phyloP scores from a whole-genome alignment of 2,329 filamentous ascomycete genomes.

The Colletotrichum abscissum region DNA sequence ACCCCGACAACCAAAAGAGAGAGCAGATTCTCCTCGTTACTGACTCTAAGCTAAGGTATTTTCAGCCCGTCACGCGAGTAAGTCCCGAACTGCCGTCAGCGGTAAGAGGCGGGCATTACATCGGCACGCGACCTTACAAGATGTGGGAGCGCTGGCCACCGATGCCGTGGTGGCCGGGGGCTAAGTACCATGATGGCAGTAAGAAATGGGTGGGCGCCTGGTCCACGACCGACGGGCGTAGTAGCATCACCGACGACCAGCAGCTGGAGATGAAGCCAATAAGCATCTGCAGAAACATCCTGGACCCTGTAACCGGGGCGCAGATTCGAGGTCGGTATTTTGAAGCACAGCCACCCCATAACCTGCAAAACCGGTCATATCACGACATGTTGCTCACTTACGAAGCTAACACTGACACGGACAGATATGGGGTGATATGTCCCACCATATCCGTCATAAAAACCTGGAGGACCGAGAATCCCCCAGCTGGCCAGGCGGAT shows the following conservation, averaged over 20 bases:
- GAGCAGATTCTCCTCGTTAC: slow-evolving; percentile 23
- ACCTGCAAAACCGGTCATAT: background rate
- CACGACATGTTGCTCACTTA: background rate
- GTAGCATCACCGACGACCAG: background rate
- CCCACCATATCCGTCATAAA: background rate
- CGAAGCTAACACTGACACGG: background rate
- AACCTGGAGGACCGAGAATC: background rate
- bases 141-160: slow-evolving; percentile 17
- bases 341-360: background rate
- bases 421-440: background rate
- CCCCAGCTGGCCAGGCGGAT: background rate
- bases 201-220: background rate
- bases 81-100: background rate
- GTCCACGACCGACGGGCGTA: background rate
- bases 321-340: background rate
- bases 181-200: background rate
- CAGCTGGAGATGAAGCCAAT: background rate
- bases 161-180: slow-evolving; percentile 30
- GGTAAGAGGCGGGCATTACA: background rate
- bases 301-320: background rate
- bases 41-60: background rate
- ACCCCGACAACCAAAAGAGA: background rate
- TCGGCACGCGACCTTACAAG: background rate
- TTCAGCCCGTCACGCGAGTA: slow-evolving; percentile 1
- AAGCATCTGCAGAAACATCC: background rate